A percentile compares a stretch with the other conserved stretches of the same genome.
These are phyloP conservation scores for Gelatoporia subvermispora DNA, from an alignment of 768 basidiomycete genomes.

Conservation along the genomic window DNA sequence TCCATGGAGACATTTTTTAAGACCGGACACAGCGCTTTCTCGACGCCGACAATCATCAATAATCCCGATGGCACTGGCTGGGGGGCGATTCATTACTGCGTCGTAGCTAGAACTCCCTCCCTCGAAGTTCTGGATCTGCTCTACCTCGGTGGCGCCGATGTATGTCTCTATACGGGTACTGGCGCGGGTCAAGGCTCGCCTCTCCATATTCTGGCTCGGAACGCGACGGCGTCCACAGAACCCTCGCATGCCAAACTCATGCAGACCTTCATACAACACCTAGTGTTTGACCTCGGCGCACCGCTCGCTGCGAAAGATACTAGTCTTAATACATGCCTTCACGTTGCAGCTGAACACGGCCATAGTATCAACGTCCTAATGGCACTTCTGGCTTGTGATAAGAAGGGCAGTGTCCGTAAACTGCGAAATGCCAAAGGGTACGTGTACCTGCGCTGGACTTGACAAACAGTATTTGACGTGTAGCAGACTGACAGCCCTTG, in stretches of 20 bases:
- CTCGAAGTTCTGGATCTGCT: conserved; percentile 62
- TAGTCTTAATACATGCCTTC: conserved; percentile 72
- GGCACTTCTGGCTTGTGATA: conserved; percentile 63
- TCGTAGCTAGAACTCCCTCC: conserved; percentile 48
- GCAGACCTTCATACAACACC: conserved; percentile 59
- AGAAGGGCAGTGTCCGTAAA: conserved; percentile 47
- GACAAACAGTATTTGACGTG: neutral
- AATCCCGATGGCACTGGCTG: conserved; percentile 62
- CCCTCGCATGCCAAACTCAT: conserved; percentile 27
- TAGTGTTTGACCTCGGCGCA: conserved; percentile 64
- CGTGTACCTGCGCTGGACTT: conserved; percentile 20
- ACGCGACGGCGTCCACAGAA: conserved; percentile 19
- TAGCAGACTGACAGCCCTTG: conserved; percentile 56
- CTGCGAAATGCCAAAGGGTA: conserved; percentile 71
- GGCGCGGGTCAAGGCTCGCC: conserved; percentile 55
- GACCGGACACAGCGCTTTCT: conserved; percentile 23
- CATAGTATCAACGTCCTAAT: conserved; percentile 56
- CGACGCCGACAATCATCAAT: conserved; percentile 42
- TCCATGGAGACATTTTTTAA: conserved; percentile 35
- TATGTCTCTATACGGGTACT: conserved; percentile 57
- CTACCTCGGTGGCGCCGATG: conserved; percentile 72
- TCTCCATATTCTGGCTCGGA: conserved; percentile 59
- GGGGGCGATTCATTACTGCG: conserved; percentile 71
- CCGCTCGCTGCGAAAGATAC: conserved; percentile 63
- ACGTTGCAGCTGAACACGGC: conserved; percentile 75